Evolutionary conservation across 192 early-diverging fungal genomes (phyloP), one percentile per base, ranked within the genome.

Genomic region (Phlyctochytrium bullatum): DNA sequence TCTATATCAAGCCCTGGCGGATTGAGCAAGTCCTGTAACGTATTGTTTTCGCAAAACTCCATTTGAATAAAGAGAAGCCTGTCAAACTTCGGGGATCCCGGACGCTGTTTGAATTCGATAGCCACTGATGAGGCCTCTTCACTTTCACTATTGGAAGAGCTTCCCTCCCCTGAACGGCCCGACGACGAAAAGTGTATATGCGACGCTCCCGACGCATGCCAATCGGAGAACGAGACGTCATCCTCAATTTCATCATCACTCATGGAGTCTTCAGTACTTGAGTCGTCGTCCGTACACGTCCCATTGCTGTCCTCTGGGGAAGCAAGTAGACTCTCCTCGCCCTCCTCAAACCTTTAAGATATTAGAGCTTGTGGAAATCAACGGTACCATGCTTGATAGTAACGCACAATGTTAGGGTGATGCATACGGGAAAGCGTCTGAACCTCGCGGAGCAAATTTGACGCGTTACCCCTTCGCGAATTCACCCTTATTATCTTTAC

Each of bases 31-130:
- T 96, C 92, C 66, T 81, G 82, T 2, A 98, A 76, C 0, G 96
- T 96, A 65, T 93, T 92, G 60, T 93, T 88, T 72, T 98, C 96
- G 72, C 96, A 98, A 72, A 97, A 98, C 78, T 98, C 94, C 96
- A 98, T 98, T 74, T 98, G 96, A 59, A 98, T 98, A 65, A 96
- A 94, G 31, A 97, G 62, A 1, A 80, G 52, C 40, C 40, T 6
- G 20, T 47, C n/a, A n/a, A n/a, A n/a, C n/a, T n/a, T n/a, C n/a
- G n/a, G n/a, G n/a, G n/a, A n/a, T n/a, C n/a, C n/a, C n/a, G n/a
- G n/a, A n/a, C n/a, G n/a, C n/a, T n/a, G n/a, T n/a, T n/a, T n/a
- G n/a, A n/a, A n/a, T n/a, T n/a, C n/a, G n/a, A n/a, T n/a, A n/a
- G n/a, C n/a, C n/a, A n/a, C n/a, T n/a, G n/a, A n/a, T n/a, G n/a